Conservation (phyloP, 176 grass and related monocot genomes). For the Metroxylon sagu region DNA sequence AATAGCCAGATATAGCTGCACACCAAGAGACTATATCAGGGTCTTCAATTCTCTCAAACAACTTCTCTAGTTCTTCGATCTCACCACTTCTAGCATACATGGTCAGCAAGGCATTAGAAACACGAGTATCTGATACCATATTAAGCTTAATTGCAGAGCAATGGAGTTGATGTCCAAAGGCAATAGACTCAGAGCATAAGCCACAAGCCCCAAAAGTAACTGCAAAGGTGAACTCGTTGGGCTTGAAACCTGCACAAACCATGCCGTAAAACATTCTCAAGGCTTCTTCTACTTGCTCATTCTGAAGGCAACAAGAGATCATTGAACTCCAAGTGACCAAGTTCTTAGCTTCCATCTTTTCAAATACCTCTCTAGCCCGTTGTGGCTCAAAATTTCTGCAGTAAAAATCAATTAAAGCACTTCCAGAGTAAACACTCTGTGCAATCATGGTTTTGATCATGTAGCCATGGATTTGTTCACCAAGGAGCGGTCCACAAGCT, state of each 20-base stretch:
- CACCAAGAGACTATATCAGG: conserved; percentile 70
- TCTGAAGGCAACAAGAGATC: conserved; percentile 42
- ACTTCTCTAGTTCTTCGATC: conserved; percentile 24
- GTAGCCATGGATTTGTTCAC: conserved; percentile 61
- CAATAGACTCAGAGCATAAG: conserved; percentile 7
- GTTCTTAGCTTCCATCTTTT: conserved; percentile 40
- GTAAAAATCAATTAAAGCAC: conserved; percentile 57
- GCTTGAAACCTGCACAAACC: conserved; percentile 28
- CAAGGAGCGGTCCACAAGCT: conserved; percentile 32
- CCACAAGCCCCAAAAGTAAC: conserved; percentile 50
- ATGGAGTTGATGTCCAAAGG: conserved; percentile 45
- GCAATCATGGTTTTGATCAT: conserved; percentile 41
- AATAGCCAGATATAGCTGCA: conserved; percentile 48
- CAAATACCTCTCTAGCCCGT: conserved; percentile 35
- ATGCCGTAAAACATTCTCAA: conserved; percentile 34
- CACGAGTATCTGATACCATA: conserved; percentile 32
- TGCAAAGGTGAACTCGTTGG: conserved; percentile 63
- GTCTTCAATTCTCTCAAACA: conserved; percentile 22
- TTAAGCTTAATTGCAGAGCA: conserved; percentile 33
- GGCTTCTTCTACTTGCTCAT: conserved; percentile 33
- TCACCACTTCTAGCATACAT: conserved; percentile 59
- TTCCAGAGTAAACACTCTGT: conserved; percentile 38
- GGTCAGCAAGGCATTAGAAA: conserved; percentile 56
- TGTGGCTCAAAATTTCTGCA: conserved; percentile 28
- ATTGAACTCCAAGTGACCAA: conserved; percentile 67